Evolutionary conservation across 345 rosid genomes (phyloP).

Genomic region (Eucalyptus paniculata): DNA sequence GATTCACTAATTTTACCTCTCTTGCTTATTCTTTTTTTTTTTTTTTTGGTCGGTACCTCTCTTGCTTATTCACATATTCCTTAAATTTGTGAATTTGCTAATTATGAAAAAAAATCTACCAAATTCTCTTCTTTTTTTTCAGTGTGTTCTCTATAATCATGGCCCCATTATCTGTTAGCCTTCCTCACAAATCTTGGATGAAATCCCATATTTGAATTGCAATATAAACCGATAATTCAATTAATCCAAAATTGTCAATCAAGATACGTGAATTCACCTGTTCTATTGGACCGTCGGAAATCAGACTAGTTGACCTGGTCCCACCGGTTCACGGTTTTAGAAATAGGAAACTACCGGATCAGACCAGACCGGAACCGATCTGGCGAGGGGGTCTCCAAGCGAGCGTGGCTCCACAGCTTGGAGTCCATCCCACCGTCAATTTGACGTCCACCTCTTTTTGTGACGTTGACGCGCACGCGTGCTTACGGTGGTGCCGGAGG

Average conservation of each 20-base stretch:
- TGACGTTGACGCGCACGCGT: not conserved
- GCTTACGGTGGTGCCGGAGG: not conserved
- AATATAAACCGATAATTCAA: no score
- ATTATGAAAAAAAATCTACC: not conserved
- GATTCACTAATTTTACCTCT: not conserved
- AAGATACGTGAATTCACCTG: not conserved
- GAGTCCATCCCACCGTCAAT: not conserved
- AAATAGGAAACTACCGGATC: not conserved
- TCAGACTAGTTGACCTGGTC: no score
- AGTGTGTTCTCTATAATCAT: not conserved
- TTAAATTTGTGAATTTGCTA: not conserved
- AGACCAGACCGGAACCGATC: not conserved
- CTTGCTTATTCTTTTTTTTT: not conserved
- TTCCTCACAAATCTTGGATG: no score
- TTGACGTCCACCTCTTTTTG: not conserved
- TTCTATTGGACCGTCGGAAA: not conserved
- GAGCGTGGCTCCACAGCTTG: not conserved
- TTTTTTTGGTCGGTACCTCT: not conserved
- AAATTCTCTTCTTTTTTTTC: no score
- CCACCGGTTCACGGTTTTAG: no score
- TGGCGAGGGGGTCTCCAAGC: not conserved
- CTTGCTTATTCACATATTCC: not conserved
- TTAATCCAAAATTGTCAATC: not conserved
- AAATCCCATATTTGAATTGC: not conserved
- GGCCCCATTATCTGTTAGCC: not conserved